Evolutionary conservation across 192 early-diverging fungal species (phyloP), one percentile per base, ranked within the genome.

Genomic region (Linnemannia zychae): DNA sequence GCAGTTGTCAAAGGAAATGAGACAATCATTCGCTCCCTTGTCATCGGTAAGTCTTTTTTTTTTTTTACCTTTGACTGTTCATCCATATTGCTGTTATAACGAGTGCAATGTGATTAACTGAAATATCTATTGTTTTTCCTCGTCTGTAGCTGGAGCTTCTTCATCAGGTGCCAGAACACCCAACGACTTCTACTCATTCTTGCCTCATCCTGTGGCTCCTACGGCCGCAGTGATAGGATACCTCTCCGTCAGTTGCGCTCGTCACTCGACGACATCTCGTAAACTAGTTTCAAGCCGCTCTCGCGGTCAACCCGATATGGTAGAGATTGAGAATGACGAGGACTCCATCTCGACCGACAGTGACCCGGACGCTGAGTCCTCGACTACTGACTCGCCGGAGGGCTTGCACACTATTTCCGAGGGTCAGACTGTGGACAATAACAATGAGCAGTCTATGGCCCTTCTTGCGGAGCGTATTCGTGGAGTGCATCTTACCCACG

Each of bases 1-100:
- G 82, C 76, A 6, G 82, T 84, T 6, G 36, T 84, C 4, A 70
- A 75, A n/a, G 82, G 72, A 48, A 75, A 75, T n/a, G 82, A 84
- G 28, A 12, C 67, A 0, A 67, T 84, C 75, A 69, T 75, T 7
- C 60, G 70, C 13, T 36, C 57, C 17, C 77, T 84, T 24, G 68
- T 84, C 49, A 24, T 84, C 16, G 78, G 78, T 74, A 74, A 68
- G 78, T 44, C 28, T 49, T 38, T 40, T 15, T 22, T 1, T 31
- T 28, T 36, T 33, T n/a, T 69, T 33, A 9, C 46, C 44, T 48
- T 5, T 16, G 7, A 50, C 28, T 63, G 4, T n/a, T 40, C 28
- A 48, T n/a, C 46, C n/a, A 18, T 17, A 57, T 33, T 44, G 0
- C 22, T 38, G 31, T 37, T 9, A 33, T 16, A 7, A 63, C 24